Base-by-base conservation (phyloP, 2,329 filamentous ascomycete genomes). In the Hypoxylon sp. region DNA sequence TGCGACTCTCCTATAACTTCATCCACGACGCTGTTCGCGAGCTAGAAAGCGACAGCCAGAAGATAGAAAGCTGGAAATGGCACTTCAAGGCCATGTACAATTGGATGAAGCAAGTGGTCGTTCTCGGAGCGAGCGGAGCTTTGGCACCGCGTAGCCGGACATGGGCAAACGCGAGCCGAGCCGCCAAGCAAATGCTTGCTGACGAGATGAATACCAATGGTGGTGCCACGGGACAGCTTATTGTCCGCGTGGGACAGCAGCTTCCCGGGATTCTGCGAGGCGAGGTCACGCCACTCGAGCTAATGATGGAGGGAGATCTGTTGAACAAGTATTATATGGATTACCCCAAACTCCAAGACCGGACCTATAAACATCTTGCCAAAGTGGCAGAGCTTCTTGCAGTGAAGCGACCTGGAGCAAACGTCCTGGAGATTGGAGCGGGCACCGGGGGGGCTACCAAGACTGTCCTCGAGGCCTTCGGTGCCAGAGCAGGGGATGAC, bases 21-120 rank as follows among this genome's bases (percentile, higher is more conserved):
- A 37, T 37, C 35, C n/a, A 37, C 13, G 35, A 37, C 35, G 35
- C 35, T 14, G 35, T 37, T 37, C 35, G 35, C 14, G 35, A 37
- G 13, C 35, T 37, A 11, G 14, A 37, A 37, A 10, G 35, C n/a
- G 35, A 5, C 14, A n/a, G 4, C 13, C 35, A 37, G 35, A n/a
- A n/a, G n/a, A 14, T n/a, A 6, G 35, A 37, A 37, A 37, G 35
- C 35, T 37, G 35, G 35, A 11, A 14, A n/a, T 37, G 35, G 35
- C 35, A 37, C 35, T n/a, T 37, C 35, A 37, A 37, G 35, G 35
- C 35, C 35, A 37, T 37, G 35, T 37, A 37, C 35, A 37, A n/a
- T 6, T 37, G 35, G 35, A 37, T 37, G 35, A 37, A 37, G 35
- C 35, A 37, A 37, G 35, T 37, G 5, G n/a, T 37, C 14, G 35